phyloP scores from a whole-genome alignment of 1,139 yeast genomes.

The Saccharomycopsis hybrid region DNA sequence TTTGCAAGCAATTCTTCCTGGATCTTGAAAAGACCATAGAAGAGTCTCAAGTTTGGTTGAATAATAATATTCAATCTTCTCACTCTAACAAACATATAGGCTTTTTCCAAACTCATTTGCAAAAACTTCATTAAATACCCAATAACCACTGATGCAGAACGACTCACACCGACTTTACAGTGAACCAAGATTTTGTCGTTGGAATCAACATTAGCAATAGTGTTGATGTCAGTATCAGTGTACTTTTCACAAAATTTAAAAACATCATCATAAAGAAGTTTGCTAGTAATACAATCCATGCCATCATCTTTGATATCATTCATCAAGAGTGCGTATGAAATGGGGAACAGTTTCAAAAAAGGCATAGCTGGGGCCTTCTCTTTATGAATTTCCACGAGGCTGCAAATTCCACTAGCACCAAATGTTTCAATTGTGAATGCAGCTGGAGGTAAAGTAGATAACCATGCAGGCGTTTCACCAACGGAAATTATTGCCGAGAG shows the following conservation, averaged over 20 bases:
- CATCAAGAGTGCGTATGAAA: constrained; percentile 35
- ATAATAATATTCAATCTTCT: constrained; percentile 49
- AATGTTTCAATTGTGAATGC: constrained; percentile 20
- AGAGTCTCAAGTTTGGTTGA: constrained; percentile 49
- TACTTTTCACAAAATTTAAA: constrained; percentile 39
- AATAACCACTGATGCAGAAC: constrained; percentile 50
- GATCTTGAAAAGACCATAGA: constrained; percentile 47
- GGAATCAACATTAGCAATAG: constrained; percentile 1
- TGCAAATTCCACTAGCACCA: background rate
- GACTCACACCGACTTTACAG: constrained; percentile 53
- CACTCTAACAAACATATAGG: constrained; percentile 49
- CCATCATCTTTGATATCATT: constrained; percentile 44
- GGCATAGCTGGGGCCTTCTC: background rate
- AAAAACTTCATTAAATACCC: constrained; percentile 47
- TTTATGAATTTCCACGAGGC: background rate
- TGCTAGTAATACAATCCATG: constrained; percentile 40
- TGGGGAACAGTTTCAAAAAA: constrained; percentile 30
- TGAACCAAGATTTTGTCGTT: constrained; percentile 49
- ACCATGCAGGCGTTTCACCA: constrained; percentile 50
- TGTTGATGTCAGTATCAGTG: constrained; percentile 24
- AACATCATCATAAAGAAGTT: constrained; percentile 34
- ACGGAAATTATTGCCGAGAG: constrained; percentile 77
- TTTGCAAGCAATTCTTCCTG: constrained; percentile 30
- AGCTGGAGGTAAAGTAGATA: constrained; percentile 21
- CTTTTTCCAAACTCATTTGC: constrained; percentile 38